These are phyloP conservation scores for Henckelia pumila DNA, from an alignment of 257 asterid species.

Conservation along the genomic window DNA sequence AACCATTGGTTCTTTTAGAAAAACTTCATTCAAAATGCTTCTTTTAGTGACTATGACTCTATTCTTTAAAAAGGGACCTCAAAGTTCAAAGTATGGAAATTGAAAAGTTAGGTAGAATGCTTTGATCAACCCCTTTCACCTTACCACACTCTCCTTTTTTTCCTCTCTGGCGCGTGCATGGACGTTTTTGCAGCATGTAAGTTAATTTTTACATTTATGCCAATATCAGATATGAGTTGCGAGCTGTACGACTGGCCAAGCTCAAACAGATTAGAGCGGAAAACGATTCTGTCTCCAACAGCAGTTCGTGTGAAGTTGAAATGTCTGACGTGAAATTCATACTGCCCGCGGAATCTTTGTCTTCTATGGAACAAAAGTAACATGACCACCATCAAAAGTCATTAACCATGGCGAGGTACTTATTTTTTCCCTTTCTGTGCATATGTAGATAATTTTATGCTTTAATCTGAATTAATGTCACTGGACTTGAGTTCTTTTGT, in stretches of 20 bases:
- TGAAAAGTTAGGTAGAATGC: not conserved
- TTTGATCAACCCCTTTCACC: not conserved
- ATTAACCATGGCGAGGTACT: constrained; percentile 35
- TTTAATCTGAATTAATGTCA: constrained; percentile 10
- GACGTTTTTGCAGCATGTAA: not conserved
- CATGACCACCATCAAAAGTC: constrained; percentile 19
- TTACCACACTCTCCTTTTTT: no score
- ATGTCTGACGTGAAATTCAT: constrained; percentile 73
- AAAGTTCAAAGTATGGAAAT: not conserved
- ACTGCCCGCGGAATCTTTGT: constrained; percentile 27
- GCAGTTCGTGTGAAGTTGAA: constrained; percentile 66
- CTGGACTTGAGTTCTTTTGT: constrained; percentile 8
- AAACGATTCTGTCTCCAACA: constrained; percentile 38
- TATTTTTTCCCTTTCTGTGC: constrained; percentile 20
- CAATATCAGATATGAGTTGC: constrained; percentile 68
- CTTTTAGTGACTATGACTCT: not conserved
- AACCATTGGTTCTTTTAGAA: not conserved
- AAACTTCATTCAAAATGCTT: not conserved
- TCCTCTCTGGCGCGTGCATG: no score
- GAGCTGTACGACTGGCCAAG: constrained; percentile 60
- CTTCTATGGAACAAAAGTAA: constrained; percentile 36
- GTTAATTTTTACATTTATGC: constrained; percentile 20
- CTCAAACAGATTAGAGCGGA: constrained; percentile 48
- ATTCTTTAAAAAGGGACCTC: not conserved
- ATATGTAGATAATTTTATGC: constrained; percentile 14